These are phyloP conservation scores for Phytomonas francai DNA, from an alignment of 208 protist genomes.

Conservation along the genomic window DNA sequence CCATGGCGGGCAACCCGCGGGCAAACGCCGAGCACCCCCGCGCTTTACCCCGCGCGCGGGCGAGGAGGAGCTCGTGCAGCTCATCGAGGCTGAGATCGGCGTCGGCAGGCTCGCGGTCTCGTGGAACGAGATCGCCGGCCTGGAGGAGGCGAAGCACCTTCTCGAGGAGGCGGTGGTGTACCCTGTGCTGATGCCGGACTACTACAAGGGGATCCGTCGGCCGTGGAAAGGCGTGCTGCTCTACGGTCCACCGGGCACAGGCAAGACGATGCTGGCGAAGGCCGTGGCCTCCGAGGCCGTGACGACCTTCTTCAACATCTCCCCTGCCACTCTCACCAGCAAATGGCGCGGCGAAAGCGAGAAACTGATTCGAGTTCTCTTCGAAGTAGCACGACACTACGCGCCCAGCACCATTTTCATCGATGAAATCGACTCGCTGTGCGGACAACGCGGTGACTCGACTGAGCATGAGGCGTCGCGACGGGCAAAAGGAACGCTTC, in stretches of 20 bases:
- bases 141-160: slow-evolving; percentile 85
- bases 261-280: slow-evolving; percentile 93
- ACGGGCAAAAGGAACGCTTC: slow-evolving; percentile 98
- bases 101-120: slow-evolving; percentile 49
- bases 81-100: slow-evolving; percentile 85
- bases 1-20: background rate
- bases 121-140: slow-evolving; percentile 88
- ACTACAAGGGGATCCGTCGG: slow-evolving; percentile 86
- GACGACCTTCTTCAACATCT: slow-evolving; percentile 94
- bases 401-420: slow-evolving; percentile 93
- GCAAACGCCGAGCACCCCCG: slow-evolving; percentile 13
- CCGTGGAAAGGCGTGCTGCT: slow-evolving; percentile 91
- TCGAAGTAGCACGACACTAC: slow-evolving; percentile 89
- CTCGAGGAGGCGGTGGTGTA: slow-evolving; percentile 91
- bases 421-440: slow-evolving; percentile 94
- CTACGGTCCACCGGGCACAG: slow-evolving; percentile 90
- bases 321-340: slow-evolving; percentile 83
- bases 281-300: slow-evolving; percentile 87
- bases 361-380: slow-evolving; percentile 91
- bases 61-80: slow-evolving; percentile 74
- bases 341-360: slow-evolving; percentile 94
- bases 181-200: slow-evolving; percentile 88
- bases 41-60: slow-evolving; percentile 55
- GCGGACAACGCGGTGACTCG: slow-evolving; percentile 71
- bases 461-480: slow-evolving; percentile 89